phyloP scores from a whole-genome alignment of 352 stramenopile genomes.

The Phytophthora fragariae region DNA sequence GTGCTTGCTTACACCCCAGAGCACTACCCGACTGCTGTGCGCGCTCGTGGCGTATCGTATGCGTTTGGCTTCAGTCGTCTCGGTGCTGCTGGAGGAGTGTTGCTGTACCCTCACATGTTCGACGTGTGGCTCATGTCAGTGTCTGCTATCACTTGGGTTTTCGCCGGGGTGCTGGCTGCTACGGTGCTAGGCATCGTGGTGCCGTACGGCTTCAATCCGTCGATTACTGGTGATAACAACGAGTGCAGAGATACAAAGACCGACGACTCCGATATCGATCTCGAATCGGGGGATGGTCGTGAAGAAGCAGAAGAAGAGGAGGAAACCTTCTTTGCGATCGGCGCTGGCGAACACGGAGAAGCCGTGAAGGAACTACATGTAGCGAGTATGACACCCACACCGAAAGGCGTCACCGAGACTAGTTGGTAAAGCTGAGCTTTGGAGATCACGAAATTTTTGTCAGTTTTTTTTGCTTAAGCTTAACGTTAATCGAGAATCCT shows the following conservation, averaged over 20 bases:
- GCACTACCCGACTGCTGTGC: slow-evolving; percentile 21
- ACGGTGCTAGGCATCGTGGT: slow-evolving; percentile 29
- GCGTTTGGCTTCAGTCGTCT: slow-evolving; percentile 37
- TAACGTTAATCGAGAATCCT: too few relatives aligned
- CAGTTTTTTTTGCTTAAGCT: too few relatives aligned
- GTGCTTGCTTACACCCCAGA: slow-evolving; percentile 37
- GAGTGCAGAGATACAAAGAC: not conserved
- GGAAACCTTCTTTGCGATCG: not conserved
- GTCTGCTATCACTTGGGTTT: slow-evolving; percentile 37
- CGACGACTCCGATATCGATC: slow-evolving; percentile 18
- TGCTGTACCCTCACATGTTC: slow-evolving; percentile 47
- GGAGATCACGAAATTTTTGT: too few relatives aligned
- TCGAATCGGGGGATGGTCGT: slow-evolving; percentile 9
- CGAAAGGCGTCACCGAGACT: too few relatives aligned
- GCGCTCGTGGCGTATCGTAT: slow-evolving; percentile 32
- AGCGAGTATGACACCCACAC: not conserved
- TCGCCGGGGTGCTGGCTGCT: slow-evolving; percentile 28
- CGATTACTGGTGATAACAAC: not conserved
- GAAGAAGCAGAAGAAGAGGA: slow-evolving; percentile 3
- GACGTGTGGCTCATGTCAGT: slow-evolving; percentile 45
- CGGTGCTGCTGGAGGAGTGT: slow-evolving; percentile 22
- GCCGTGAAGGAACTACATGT: not conserved
- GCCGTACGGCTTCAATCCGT: slow-evolving; percentile 25
- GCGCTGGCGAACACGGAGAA: not conserved
- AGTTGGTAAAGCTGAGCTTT: too few relatives aligned